A percentile compares a stretch with the other conserved stretches of the same genome.
Evolutionary conservation across 768 basidiomycete species (phyloP).

Genomic region (Amanita thiersii): DNA sequence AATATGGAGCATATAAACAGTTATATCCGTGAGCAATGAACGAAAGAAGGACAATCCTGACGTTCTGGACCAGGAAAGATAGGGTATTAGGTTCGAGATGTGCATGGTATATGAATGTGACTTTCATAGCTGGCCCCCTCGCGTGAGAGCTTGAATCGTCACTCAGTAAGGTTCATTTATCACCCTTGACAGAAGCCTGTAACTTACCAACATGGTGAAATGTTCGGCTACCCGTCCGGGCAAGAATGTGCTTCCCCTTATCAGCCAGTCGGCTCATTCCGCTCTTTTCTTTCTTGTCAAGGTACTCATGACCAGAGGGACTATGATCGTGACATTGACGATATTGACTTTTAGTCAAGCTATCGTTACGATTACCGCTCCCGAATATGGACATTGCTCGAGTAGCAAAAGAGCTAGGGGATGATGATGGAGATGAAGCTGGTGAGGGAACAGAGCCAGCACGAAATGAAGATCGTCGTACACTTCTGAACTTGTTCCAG

Average conservation of each 20-base stretch:
- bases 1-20: too few relatives aligned
- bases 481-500: conserved; percentile 30
- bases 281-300: conserved; percentile 14
- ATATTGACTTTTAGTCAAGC: background rate
- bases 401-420: background rate
- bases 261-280: conserved; percentile 10
- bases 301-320: conserved; percentile 5
- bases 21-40: too few relatives aligned
- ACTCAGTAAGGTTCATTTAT: background rate
- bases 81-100: too few relatives aligned
- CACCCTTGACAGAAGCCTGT: background rate
- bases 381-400: background rate
- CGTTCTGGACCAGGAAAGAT: too few relatives aligned
- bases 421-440: conserved; percentile 4
- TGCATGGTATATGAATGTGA: too few relatives aligned
- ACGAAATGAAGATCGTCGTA: conserved; percentile 17
- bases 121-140: background rate
- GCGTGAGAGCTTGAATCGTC: background rate
- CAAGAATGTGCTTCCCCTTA: conserved; percentile 9
- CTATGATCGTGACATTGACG: conserved; percentile 1
- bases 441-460: conserved; percentile 4
- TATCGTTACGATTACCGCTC: conserved; percentile 1
- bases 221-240: conserved; percentile 9
- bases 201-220: conserved; percentile 11
- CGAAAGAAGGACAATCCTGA: too few relatives aligned